Percentiles rank a stretch among this genome's conserved stretches.
phyloP scores from a whole-genome alignment of 202 grass and related monocot species.

The Carex arenaria region DNA sequence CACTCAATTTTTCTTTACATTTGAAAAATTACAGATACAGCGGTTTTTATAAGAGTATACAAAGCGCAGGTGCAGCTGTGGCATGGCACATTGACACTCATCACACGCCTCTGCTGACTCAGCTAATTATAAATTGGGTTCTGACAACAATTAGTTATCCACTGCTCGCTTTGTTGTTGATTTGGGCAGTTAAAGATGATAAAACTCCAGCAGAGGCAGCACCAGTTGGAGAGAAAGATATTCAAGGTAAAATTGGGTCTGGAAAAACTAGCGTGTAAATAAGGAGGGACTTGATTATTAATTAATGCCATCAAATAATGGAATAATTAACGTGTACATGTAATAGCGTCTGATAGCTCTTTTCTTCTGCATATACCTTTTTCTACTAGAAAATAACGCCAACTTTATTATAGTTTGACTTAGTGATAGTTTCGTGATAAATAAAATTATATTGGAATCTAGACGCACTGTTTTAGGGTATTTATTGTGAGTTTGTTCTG shows the following conservation, averaged over 20 bases:
- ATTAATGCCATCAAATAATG: neutral
- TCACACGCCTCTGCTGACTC: conserved; percentile 30
- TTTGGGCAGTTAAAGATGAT: conserved; percentile 71
- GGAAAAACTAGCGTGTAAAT: conserved; percentile 11
- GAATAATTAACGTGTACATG: too few relatives aligned
- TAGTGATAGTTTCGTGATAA: neutral
- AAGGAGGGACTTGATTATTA: neutral
- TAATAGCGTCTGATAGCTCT: neutral
- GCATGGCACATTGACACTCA: conserved; percentile 70
- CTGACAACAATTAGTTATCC: conserved; percentile 83
- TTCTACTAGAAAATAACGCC: neutral
- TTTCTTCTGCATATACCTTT: neutral
- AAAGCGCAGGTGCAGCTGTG: conserved; percentile 79
- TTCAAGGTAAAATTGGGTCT: conserved; percentile 2
- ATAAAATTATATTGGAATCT: neutral
- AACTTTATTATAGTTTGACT: neutral
- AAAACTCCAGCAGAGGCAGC: conserved; percentile 1
- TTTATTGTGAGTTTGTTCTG: neutral
- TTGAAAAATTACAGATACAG: conserved; percentile 49
- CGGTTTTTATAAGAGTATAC: conserved; percentile 93
- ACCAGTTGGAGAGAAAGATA: neutral
- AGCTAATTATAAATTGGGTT: conserved; percentile 74
- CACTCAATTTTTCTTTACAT: neutral
- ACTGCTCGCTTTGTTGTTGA: conserved; percentile 55
- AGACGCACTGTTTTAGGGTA: neutral